Conservation (phyloP, 75 land plant species). For the Isoetes taiwanensis region DNA sequence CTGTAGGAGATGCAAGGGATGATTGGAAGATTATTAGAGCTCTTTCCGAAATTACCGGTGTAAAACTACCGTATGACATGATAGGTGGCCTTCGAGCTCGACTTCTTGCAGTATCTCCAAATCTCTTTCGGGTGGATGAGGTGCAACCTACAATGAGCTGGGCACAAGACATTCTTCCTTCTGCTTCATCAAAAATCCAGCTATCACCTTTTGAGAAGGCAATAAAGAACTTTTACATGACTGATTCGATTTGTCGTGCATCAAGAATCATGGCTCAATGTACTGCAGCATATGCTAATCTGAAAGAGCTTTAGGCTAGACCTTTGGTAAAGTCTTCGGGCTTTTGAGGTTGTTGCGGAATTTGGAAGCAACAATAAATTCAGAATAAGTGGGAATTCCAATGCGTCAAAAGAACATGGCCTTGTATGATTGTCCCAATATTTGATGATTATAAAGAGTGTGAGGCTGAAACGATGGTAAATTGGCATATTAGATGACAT, state of each 20-base stretch:
- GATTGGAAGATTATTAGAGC: slow-evolving; percentile 97
- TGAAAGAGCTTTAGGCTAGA: too few species aligned
- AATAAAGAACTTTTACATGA: slow-evolving; percentile 92
- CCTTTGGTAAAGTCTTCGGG: too few species aligned
- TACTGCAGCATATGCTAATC: slow-evolving; percentile 54
- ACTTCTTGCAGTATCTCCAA: slow-evolving; percentile 72
- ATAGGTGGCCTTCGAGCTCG: slow-evolving; percentile 54
- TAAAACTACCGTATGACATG: slow-evolving; percentile 56
- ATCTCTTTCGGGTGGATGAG: slow-evolving; percentile 65
- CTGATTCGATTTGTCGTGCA: slow-evolving; percentile 78
- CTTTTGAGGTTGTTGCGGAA: too few species aligned
- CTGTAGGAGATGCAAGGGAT: slow-evolving; percentile 94
- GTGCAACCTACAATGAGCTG: slow-evolving; percentile 36
- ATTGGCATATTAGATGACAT: too few species aligned
- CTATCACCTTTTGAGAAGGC: slow-evolving; percentile 29
- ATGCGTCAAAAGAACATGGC: too few species aligned
- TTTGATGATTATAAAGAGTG: too few species aligned
- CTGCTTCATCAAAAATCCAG: slow-evolving; percentile 18
- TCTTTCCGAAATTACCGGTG: slow-evolving; percentile 77
- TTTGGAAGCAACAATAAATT: too few species aligned
- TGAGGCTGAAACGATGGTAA: too few species aligned
- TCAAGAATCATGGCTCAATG: slow-evolving; percentile 98
- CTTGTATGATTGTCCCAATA: too few species aligned
- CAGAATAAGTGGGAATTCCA: too few species aligned
- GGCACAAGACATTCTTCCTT: slow-evolving; percentile 36